phyloP scores from a whole-genome alignment of 2,329 filamentous ascomycete species.

The Lasiodiplodia citricola region DNA sequence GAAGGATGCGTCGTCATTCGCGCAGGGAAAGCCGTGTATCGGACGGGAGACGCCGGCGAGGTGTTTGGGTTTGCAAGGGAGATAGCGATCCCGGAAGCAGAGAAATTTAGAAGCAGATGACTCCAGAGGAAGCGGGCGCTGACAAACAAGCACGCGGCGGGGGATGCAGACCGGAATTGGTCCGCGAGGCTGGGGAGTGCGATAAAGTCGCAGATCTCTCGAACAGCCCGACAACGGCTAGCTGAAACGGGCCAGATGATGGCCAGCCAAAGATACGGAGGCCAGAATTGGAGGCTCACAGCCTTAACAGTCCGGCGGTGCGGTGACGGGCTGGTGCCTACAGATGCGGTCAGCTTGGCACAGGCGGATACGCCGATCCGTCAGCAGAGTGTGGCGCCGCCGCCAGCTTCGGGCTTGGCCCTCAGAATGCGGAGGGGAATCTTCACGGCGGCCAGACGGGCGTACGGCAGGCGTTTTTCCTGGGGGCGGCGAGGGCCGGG shows the following conservation, averaged over 20 bases:
- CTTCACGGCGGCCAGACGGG: neutral
- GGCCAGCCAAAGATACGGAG: neutral
- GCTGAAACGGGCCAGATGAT: neutral
- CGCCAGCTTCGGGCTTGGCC: neutral
- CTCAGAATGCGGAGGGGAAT: neutral
- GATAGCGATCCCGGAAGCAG: neutral
- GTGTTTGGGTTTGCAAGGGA: neutral
- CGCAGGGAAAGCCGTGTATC: neutral
- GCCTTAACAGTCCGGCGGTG: slow-evolving; percentile 13
- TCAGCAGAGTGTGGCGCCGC: slow-evolving; percentile 15
- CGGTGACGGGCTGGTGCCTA: slow-evolving; percentile 18
- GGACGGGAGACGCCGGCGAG: neutral
- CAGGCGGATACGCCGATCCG: slow-evolving; percentile 16
- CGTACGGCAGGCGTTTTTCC: neutral
- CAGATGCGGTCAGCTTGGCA: slow-evolving; percentile 21
- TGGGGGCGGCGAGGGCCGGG: neutral
- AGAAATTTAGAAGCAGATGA: neutral
- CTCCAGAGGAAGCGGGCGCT: neutral
- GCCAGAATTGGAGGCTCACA: slow-evolving; percentile 14
- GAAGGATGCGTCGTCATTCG: neutral
- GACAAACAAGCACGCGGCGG: neutral
- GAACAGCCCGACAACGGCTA: neutral
- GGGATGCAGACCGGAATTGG: neutral
- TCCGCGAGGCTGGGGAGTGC: slow-evolving; percentile 3
- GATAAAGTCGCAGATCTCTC: slow-evolving; percentile 7